Base-by-base conservation (phyloP, 2,329 filamentous ascomycete species). In the Penicillium sp. region DNA sequence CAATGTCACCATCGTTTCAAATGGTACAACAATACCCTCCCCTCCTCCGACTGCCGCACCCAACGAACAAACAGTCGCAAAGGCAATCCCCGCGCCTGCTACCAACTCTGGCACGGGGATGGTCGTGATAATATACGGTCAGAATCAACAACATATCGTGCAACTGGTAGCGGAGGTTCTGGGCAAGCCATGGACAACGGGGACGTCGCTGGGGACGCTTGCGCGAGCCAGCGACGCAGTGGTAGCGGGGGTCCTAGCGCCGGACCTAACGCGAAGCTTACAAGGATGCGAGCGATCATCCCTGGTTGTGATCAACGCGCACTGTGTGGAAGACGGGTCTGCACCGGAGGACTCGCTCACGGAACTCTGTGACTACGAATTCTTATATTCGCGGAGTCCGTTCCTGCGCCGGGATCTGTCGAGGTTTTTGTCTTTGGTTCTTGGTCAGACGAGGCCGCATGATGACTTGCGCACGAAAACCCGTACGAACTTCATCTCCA, bases 401-500 rank as follows among this genome's bases (percentile, higher is more conserved):
- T 90, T 89, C 69, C 85, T 87, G 58, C 84, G 90, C 27, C 82
- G 89, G 53, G 89, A 94, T 67, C 76, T 94, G 42, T 84, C 89
- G 9, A 84, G 90, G 35, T 94, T 92, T 67, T 82, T 91, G 26
- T 89, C 89, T 6, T 87, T 94, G 67, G 86, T 88, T 6, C 77
- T 94, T 26, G 90, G 90, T 9, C 90, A 94, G 74, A 86, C 88
- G 60, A 87, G 84, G 66, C 87, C 88, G 52, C 89, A 95, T 68
- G 85, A 88, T 62, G 86, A 89, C 53, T 77, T 95, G 47, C 67
- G 69, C 29, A 72, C 86, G 47, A 94, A 94, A 68, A 81, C 84
- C 38, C 82, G 90, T 65, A 94, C 90, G 0, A 92, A 89, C 63
- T 86, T 94, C 67, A 91, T 95, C 61, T 94, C 90, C 4, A 94